Conservation (phyloP, 371 early-diverging fungal genomes). For the Mortierella sp. region DNA sequence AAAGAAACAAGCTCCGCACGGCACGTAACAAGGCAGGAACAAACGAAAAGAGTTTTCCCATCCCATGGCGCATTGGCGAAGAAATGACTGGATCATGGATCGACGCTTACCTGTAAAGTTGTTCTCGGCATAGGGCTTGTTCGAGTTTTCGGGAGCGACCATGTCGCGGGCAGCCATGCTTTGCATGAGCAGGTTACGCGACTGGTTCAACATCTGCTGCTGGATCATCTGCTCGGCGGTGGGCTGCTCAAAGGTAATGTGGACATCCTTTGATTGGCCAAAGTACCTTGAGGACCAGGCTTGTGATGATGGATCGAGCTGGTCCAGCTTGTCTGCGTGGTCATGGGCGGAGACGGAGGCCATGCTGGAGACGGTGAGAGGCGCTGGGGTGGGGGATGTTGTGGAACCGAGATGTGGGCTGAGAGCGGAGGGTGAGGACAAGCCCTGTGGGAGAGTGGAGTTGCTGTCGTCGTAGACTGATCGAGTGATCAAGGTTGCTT, state of each 20-base stretch:
- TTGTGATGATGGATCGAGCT: constrained; percentile 15
- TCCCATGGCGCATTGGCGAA: not conserved
- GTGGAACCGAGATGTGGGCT: constrained; percentile 15
- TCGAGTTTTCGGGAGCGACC: not conserved
- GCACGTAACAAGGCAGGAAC: not conserved
- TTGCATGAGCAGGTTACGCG: constrained; percentile 38
- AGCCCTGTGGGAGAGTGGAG: constrained; percentile 6
- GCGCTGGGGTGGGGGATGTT: constrained; percentile 4
- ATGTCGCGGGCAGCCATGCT: constrained; percentile 29
- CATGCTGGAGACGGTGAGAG: constrained; percentile 6
- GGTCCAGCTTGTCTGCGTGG: constrained; percentile 15
- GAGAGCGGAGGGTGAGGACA: constrained; percentile 3
- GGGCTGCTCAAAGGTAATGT: constrained; percentile 32
- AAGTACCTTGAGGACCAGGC: constrained; percentile 27
- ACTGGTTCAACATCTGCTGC: constrained; percentile 46
- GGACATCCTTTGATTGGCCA: constrained; percentile 17
- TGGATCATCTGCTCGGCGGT: constrained; percentile 47
- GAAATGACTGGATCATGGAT: not conserved
- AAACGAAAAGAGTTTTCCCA: too few relatives aligned
- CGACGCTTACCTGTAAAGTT: constrained; percentile 13
- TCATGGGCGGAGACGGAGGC: constrained; percentile 12
- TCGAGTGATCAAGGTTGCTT: constrained; percentile 13
- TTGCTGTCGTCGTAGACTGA: constrained; percentile 6
- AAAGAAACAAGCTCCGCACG: too few relatives aligned
- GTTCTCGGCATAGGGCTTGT: constrained; percentile 7